Evolutionary conservation across 169 alveolate genomes (phyloP), one percentile per base, ranked within the genome.

Genomic region (Pseudocohnilembus persalinus): DNA sequence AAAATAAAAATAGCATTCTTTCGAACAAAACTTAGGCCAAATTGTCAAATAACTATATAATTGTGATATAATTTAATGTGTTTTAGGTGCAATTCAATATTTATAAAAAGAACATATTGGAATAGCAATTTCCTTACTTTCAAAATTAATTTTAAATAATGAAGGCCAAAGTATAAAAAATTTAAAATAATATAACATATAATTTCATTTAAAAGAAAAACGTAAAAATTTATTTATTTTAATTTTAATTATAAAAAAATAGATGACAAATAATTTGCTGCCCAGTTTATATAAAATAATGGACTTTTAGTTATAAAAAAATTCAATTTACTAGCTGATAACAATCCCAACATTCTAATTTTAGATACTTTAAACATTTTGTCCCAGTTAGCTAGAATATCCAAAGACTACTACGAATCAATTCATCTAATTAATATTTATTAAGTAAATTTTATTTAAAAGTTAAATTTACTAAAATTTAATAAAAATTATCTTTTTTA

Each of bases 351-450:
- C 76, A 90, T 85, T 25, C 33, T 93, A 63, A 89, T 93, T 29
- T 88, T 95, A 33, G 98, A 95, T 88, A 92, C 96, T 33, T 82
- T 96, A 29, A 82, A 92, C 31, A 87, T 95, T 68, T 85, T 95
- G 64, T 91, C 96, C 34, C 85, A 96, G 76, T 84, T 96, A 31
- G 97, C 97, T 31, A 83, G 98, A 82, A 92, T 94, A 76, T 88
- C 95, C 30, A 90, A 88, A 78, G 97, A 96, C 29, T 94, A 91
- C 81, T 96, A 96, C 75, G 96, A 92, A 34, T 91, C 91, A n/a
- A 91, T 96, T 73, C 96, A 96, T 65, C 85, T 88, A 29, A 89
- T 93, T 31, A 89, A 91, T 77, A 90, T 95, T 34, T 96, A 94
- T 78, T 83, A 88, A 49, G 68, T 49, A 49, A 49, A 49, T 49